A percentile compares a stretch with the other conserved stretches of the same genome.
These are phyloP conservation scores for Echinosophora koreensis DNA, from an alignment of 306 rosid genomes.

Conservation along the genomic window DNA sequence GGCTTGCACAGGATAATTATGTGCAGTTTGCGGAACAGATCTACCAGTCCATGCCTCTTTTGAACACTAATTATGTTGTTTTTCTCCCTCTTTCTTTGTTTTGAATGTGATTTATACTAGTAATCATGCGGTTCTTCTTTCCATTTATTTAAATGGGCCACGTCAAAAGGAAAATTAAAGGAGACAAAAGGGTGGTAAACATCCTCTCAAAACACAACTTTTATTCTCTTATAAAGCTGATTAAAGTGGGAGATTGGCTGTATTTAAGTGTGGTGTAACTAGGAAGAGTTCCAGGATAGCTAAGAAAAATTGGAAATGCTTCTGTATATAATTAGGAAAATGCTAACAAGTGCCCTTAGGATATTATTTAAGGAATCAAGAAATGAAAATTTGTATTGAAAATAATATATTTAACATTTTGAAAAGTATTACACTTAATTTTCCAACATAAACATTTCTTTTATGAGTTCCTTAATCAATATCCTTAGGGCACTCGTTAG, in stretches of 20 bases:
- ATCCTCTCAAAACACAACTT: slow-evolving; percentile 28
- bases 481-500: too few species aligned
- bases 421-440: too few species aligned
- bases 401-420: too few species aligned
- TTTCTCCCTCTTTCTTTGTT: not conserved
- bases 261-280: not conserved
- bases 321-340: too few species aligned
- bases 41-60: not conserved
- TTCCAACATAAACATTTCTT: too few species aligned
- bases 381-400: too few species aligned
- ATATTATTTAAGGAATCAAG: too few species aligned
- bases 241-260: slow-evolving; percentile 33
- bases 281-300: not conserved
- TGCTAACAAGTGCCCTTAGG: too few species aligned
- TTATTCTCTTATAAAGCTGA: slow-evolving; percentile 18
- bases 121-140: slow-evolving; percentile 11
- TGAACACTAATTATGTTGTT: slow-evolving; percentile 9
- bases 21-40: slow-evolving; percentile 3
- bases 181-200: slow-evolving; percentile 1
- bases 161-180: slow-evolving; percentile 21
- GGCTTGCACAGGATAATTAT: slow-evolving; percentile 29
- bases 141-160: slow-evolving; percentile 40
- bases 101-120: slow-evolving; percentile 26
- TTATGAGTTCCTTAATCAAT: too few species aligned
- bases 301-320: slow-evolving; percentile 22